Conservation (phyloP, 2,329 filamentous ascomycete genomes). For the Alternaria gansuensis region DNA sequence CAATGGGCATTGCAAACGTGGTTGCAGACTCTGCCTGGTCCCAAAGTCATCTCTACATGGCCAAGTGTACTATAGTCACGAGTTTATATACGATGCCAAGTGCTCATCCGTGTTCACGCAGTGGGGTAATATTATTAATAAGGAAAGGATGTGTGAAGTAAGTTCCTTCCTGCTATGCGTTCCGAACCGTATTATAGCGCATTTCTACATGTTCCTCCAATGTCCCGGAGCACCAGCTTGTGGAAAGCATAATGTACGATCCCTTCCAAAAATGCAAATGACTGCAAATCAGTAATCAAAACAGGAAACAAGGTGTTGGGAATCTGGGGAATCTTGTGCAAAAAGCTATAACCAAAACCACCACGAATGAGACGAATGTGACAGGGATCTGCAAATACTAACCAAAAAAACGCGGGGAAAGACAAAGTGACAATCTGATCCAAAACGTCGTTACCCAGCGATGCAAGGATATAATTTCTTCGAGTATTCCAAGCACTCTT, state of each 20-base stretch:
- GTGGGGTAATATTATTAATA: constrained; percentile 43
- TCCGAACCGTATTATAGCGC: constrained; percentile 21
- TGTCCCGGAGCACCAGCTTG: constrained; percentile 14
- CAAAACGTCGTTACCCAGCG: constrained; percentile 30
- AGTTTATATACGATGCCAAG: neutral
- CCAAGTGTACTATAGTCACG: constrained; percentile 1
- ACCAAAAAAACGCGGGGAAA: constrained; percentile 22
- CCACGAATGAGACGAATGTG: constrained; percentile 28
- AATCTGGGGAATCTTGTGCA: constrained; percentile 45
- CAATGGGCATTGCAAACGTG: neutral
- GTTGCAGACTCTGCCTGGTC: constrained; percentile 7
- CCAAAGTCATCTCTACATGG: constrained; percentile 1
- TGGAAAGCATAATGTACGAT: constrained; percentile 21
- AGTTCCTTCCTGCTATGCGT: constrained; percentile 23
- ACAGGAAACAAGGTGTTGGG: constrained; percentile 23
- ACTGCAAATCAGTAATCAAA: constrained; percentile 22
- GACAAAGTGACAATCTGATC: constrained; percentile 26
- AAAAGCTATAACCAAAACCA: constrained; percentile 31
- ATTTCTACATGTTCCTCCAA: constrained; percentile 21
- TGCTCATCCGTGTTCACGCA: constrained; percentile 10
- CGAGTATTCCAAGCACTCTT: constrained; percentile 29
- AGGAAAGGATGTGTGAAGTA: constrained; percentile 29
- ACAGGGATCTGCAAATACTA: constrained; percentile 21
- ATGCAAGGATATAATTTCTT: constrained; percentile 34
- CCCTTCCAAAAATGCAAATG: constrained; percentile 29